Evolutionary conservation across 2,329 filamentous ascomycete species (phyloP).

Genomic region (Lizonia empirigonia): DNA sequence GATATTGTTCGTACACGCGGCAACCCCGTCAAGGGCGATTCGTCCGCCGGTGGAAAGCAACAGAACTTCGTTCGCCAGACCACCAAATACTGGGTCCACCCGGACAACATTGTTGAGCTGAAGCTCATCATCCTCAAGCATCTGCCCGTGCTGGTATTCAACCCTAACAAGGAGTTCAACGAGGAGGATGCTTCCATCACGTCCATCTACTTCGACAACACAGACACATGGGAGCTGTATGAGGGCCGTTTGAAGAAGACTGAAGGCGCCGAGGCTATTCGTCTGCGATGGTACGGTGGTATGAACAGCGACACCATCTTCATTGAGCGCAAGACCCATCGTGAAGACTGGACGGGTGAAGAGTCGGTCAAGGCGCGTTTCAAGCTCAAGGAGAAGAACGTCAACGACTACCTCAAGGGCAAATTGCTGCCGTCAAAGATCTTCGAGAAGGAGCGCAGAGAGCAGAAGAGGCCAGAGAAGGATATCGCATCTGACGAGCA

Average conservation of each 20-base stretch:
- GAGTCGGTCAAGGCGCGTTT: conserved; percentile 99
- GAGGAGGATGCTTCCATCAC: conserved; percentile 90
- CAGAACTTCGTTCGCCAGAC: conserved; percentile 97
- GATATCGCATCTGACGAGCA: conserved; percentile 91
- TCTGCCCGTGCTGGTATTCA: conserved; percentile 95
- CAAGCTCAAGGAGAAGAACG: conserved; percentile 93
- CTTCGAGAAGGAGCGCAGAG: conserved; percentile 96
- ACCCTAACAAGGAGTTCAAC: conserved; percentile 95
- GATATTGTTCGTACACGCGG: conserved; percentile 92
- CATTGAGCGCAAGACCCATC: conserved; percentile 95
- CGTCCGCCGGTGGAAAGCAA: conserved; percentile 86
- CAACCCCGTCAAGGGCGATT: conserved; percentile 90
- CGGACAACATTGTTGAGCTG: conserved; percentile 95
- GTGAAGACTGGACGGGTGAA: conserved; percentile 98
- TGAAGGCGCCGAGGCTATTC: conserved; percentile 94
- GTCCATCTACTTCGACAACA: conserved; percentile 98
- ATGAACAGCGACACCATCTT: conserved; percentile 97
- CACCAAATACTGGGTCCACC: conserved; percentile 99
- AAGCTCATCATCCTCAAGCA: conserved; percentile 99
- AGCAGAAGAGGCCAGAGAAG: conserved; percentile 91
- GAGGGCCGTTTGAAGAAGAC: conserved; percentile 95
- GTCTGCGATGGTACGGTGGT: conserved; percentile 94
- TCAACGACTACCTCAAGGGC: conserved; percentile 87
- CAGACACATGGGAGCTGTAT: conserved; percentile 92
- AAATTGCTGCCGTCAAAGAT: conserved; percentile 82